Evolutionary conservation across 169 alveolate species (phyloP).

Genomic region (Toxoplasma gondii): DNA sequence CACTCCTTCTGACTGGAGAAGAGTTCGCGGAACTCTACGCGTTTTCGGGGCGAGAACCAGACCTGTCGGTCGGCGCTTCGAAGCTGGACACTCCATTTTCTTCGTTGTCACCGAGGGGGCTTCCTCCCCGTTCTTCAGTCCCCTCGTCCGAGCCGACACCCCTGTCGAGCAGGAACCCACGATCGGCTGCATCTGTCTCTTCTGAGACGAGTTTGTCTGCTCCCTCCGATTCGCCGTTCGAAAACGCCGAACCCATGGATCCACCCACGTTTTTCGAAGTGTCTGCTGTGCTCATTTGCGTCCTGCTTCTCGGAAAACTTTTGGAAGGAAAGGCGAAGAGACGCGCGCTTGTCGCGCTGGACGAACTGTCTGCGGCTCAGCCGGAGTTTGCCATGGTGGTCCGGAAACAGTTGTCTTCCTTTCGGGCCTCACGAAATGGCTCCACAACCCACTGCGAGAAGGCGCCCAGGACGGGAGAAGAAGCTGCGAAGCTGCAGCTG

Average conservation of each 20-base stretch:
- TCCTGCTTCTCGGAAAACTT: slow-evolving; percentile 51
- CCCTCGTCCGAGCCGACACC: background rate
- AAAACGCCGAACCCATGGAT: background rate
- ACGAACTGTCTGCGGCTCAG: slow-evolving; percentile 24
- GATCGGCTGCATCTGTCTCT: background rate
- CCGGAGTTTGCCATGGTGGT: slow-evolving; percentile 30
- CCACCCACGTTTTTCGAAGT: slow-evolving; percentile 45
- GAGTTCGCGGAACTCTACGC: no score
- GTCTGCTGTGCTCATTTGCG: slow-evolving; percentile 37
- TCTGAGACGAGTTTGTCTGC: no score
- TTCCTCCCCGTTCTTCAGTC: background rate
- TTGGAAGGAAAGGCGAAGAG: slow-evolving; percentile 40
- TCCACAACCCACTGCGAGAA: background rate
- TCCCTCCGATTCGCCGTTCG: no score
- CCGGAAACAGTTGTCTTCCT: background rate
- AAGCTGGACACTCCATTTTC: background rate
- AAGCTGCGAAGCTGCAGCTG: no score
- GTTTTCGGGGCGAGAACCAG: no score
- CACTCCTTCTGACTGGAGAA: no score
- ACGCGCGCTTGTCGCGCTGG: slow-evolving; percentile 44
- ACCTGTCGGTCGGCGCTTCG: background rate
- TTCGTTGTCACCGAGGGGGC: background rate
- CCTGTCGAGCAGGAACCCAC: background rate
- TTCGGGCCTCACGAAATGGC: background rate
- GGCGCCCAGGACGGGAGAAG: no score